Evolutionary conservation across 1,284 basidiomycete species (phyloP), one percentile per base, ranked within the genome.

Genomic region (Limonomyces culmigenus): DNA sequence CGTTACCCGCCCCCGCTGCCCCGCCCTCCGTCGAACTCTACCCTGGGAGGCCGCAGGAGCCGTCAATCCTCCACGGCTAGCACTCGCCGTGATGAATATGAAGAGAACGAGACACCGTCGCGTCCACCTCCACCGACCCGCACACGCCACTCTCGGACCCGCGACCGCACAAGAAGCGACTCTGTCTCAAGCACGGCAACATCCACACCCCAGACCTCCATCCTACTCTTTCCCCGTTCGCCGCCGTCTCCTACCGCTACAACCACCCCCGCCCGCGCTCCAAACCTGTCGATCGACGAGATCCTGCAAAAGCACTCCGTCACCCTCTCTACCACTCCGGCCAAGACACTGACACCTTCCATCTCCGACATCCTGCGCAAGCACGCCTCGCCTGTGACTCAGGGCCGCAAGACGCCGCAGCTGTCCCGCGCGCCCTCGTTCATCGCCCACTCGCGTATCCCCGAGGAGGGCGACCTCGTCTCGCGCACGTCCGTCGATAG

Each of bases 291-390:
- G 10, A 27, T 27, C 10, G 25, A 27, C 25, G 25, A 27, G 25
- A 27, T 27, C 8, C 25, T 27, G 25, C 10, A 27, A n/a, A 27
- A 27, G n/a, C 33, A n/a, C 35, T n/a, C n/a, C n/a, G n/a, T n/a
- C n/a, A n/a, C n/a, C n/a, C 21, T 35, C 38, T 38, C 18, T 20
- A 19, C 15, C 16, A 47, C 38, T 48, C 43, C 36, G 47, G 29
- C 32, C 51, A 60, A 53, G 45, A 48, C 51, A 20, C 49, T 74
- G 36, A 69, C 73, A 8, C 81, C 83, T 33, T 81, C 79, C 14
- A 87, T 86, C 48, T 79, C 75, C 32, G 83, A 87, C 38, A 86
- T 86, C 42, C 86, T 86, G 41, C 71, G 76, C 32, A 67, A 65
- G 19, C 73, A 86, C 53, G 70, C 74, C 3, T 74, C 74, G 19